Evolutionary conservation across 2,329 filamentous ascomycete species (phyloP).

Genomic region (Sporothrix curviconia): DNA sequence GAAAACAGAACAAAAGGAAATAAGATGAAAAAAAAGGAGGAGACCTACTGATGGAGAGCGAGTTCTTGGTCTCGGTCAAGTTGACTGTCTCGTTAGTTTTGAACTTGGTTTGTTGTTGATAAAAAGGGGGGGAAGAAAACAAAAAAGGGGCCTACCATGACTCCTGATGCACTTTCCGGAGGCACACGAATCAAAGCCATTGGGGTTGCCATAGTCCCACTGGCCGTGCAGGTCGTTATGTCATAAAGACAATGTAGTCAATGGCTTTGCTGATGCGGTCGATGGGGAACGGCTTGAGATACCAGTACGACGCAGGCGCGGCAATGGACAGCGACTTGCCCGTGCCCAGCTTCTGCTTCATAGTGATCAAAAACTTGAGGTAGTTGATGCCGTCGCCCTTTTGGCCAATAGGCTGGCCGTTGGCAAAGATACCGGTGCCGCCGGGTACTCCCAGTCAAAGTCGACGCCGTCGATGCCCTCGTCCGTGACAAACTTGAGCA

Average conservation of each 20-base stretch:
- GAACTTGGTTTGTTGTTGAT: neutral
- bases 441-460: conserved; percentile 16
- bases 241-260: conserved; percentile 30
- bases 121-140: too few relatives aligned
- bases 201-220: conserved; percentile 29
- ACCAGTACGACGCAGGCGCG: conserved; percentile 27
- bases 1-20: neutral
- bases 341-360: conserved; percentile 20
- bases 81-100: conserved; percentile 24
- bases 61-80: conserved; percentile 25
- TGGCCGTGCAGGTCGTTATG: conserved; percentile 33
- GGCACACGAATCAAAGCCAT: neutral
- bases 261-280: conserved; percentile 22
- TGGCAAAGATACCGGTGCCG: conserved; percentile 19
- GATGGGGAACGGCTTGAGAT: conserved; percentile 26
- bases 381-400: conserved; percentile 29
- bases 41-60: conserved; percentile 22
- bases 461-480: conserved; percentile 13
- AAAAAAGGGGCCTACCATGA: neutral
- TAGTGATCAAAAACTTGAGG: conserved; percentile 25
- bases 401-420: conserved; percentile 25
- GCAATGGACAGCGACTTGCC: conserved; percentile 23
- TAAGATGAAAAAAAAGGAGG: too few relatives aligned
- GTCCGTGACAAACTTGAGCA: conserved; percentile 9
- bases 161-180: neutral